A percentile compares a stretch with the other conserved stretches of the same genome.
Conservation (phyloP, 2,329 filamentous ascomycete genomes). For the Cadophora malorum region DNA sequence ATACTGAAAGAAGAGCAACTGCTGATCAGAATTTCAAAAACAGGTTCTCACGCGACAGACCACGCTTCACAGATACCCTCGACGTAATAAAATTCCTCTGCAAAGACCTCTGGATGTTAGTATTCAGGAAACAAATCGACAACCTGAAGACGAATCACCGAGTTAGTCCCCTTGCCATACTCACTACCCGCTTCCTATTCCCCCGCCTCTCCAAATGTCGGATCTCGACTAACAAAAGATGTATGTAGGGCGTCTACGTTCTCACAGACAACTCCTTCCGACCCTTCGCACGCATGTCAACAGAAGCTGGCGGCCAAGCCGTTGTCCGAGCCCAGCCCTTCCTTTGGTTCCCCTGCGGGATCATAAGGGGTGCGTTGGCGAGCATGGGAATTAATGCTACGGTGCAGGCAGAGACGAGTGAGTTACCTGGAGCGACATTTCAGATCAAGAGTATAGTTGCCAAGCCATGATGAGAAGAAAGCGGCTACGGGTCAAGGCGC, state of each 20-base stretch:
- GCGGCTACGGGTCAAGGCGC: not conserved
- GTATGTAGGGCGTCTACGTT: conserved; percentile 83
- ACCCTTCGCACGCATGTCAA: conserved; percentile 88
- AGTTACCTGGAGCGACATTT: conserved; percentile 88
- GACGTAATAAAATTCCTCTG: conserved; percentile 98
- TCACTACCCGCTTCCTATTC: no score
- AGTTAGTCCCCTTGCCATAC: conserved; percentile 52
- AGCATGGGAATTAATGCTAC: conserved; percentile 89
- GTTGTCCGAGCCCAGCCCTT: conserved; percentile 81
- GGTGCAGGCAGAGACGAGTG: conserved; percentile 87
- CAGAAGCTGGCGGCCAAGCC: conserved; percentile 76
- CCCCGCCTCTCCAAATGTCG: not conserved
- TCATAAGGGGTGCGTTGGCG: conserved; percentile 91
- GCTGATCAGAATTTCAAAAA: not conserved
- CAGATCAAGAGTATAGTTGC: conserved; percentile 86
- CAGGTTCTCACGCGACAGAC: conserved; percentile 82
- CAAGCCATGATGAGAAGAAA: conserved; percentile 57
- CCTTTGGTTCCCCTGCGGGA: conserved; percentile 92
- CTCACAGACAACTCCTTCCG: conserved; percentile 92
- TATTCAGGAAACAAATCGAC: conserved; percentile 97
- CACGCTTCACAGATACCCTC: conserved; percentile 88
- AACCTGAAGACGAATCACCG: conserved; percentile 98
- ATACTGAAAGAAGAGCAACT: not conserved
- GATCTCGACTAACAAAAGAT: not conserved
- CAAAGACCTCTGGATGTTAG: conserved; percentile 95